Conservation (phyloP, 495 filamentous ascomycete genomes). For the Terfezia boudieri region DNA sequence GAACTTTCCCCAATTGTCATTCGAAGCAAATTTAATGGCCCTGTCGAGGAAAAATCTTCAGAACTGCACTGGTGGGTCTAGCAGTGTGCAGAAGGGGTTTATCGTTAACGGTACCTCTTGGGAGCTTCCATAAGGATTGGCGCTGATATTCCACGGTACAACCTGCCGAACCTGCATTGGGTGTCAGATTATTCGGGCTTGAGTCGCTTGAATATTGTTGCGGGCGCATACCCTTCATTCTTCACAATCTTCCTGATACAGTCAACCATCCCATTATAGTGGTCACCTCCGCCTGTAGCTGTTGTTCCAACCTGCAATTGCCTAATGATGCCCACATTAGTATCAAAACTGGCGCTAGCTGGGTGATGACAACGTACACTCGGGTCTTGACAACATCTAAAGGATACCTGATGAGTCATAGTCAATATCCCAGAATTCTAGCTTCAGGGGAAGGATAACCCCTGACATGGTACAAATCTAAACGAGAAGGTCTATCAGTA, state of each 20-base stretch:
- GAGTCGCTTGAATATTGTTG: neutral
- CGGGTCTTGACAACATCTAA: too few relatives aligned
- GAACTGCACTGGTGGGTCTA: neutral
- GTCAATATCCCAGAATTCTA: too few relatives aligned
- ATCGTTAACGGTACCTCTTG: slow-evolving; percentile 43
- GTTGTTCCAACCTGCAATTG: slow-evolving; percentile 62
- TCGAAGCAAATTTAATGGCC: slow-evolving; percentile 95
- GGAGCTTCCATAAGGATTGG: slow-evolving; percentile 98
- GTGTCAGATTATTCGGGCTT: neutral
- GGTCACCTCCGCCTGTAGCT: slow-evolving; percentile 5
- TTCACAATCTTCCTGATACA: slow-evolving; percentile 58
- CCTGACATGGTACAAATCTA: too few relatives aligned
- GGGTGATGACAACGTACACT: too few relatives aligned
- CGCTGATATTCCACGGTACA: slow-evolving; percentile 89
- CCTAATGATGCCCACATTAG: slow-evolving; percentile 12
- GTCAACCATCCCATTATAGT: too few relatives aligned
- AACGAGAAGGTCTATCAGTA: too few relatives aligned
- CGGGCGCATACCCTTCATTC: slow-evolving; percentile 56
- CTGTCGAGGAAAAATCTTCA: slow-evolving; percentile 24
- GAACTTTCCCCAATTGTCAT: slow-evolving; percentile 89
- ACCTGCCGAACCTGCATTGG: slow-evolving; percentile 44
- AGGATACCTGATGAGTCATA: too few relatives aligned
- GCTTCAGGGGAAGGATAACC: too few relatives aligned
- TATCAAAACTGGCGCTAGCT: too few relatives aligned
- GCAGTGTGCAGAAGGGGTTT: neutral